These are phyloP conservation scores for Thalassiosira mediterranea DNA, from an alignment of 352 stramenopile genomes.

Conservation along the genomic window DNA sequence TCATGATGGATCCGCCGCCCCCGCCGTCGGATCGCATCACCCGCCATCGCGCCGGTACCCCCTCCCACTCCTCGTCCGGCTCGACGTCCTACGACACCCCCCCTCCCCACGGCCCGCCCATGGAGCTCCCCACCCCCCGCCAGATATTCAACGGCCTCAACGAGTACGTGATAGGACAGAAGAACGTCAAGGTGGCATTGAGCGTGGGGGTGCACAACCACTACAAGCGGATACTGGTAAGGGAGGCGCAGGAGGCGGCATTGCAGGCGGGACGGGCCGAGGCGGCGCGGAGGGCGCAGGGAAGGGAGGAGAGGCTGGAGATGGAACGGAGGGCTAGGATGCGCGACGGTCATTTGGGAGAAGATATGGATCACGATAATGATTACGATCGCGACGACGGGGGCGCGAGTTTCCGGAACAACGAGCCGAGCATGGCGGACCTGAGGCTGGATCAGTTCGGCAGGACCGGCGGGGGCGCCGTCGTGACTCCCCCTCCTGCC, in stretches of 20 bases:
- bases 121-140: slow-evolving; percentile 86
- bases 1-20: slow-evolving; percentile 28
- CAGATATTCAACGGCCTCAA: slow-evolving; percentile 94
- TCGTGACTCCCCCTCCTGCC: slow-evolving; percentile 13
- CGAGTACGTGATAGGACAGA: slow-evolving; percentile 97
- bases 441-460: slow-evolving; percentile 78
- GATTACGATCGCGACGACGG: slow-evolving; percentile 4
- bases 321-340: not conserved
- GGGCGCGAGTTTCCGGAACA: slow-evolving; percentile 14
- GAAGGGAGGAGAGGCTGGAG: not conserved
- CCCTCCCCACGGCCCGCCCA: not conserved
- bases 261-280: slow-evolving; percentile 36
- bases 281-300: slow-evolving; percentile 21
- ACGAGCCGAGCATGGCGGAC: slow-evolving; percentile 51
- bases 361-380: slow-evolving; percentile 1
- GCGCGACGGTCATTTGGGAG: slow-evolving; percentile 46
- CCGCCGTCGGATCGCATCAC: slow-evolving; percentile 31
- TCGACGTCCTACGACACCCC: slow-evolving; percentile 1
- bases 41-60: slow-evolving; percentile 29
- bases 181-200: slow-evolving; percentile 95
- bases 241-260: slow-evolving; percentile 64
- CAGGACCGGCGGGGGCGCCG: slow-evolving; percentile 16
- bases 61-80: slow-evolving; percentile 6
- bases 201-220: slow-evolving; percentile 97
- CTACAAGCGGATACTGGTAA: slow-evolving; percentile 92